Evolutionary conservation across 371 early-diverging fungal species (phyloP).

Genomic region (Mucor circinelloides): DNA sequence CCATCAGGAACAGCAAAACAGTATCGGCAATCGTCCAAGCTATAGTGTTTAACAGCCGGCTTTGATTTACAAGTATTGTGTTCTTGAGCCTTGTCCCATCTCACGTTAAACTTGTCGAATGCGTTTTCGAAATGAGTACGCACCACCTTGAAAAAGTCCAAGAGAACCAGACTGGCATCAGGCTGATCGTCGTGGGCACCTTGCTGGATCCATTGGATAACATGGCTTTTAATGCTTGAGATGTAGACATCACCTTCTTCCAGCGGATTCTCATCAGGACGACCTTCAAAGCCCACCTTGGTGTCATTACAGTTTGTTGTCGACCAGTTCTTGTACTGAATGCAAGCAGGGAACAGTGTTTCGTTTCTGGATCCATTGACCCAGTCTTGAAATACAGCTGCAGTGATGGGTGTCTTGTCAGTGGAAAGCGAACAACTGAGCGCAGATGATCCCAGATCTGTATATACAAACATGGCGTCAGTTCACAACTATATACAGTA

Average conservation of each 20-base stretch:
- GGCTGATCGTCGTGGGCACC: background rate
- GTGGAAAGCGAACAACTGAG: background rate
- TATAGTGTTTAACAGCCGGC: background rate
- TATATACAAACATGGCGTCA: background rate
- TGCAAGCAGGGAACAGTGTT: background rate
- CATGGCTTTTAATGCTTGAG: background rate
- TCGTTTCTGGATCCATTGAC: background rate
- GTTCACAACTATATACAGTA: background rate
- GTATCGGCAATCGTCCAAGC: background rate
- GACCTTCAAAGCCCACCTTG: background rate
- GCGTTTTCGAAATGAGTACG: background rate
- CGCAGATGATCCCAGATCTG: background rate
- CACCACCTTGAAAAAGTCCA: background rate
- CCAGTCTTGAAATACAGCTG: background rate
- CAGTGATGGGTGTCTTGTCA: background rate
- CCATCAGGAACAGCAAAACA: background rate
- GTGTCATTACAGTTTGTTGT: background rate
- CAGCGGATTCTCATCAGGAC: background rate
- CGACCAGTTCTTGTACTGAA: background rate
- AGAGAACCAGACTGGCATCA: background rate
- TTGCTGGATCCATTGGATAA: background rate
- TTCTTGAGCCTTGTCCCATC: background rate
- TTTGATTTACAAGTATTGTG: background rate
- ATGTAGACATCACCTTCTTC: background rate
- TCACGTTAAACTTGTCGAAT: background rate